A percentile compares a stretch with the other conserved stretches of the same genome.
These are phyloP conservation scores for Lobulomyces angularis DNA, from an alignment of 192 early-diverging fungal species.

Conservation along the genomic window DNA sequence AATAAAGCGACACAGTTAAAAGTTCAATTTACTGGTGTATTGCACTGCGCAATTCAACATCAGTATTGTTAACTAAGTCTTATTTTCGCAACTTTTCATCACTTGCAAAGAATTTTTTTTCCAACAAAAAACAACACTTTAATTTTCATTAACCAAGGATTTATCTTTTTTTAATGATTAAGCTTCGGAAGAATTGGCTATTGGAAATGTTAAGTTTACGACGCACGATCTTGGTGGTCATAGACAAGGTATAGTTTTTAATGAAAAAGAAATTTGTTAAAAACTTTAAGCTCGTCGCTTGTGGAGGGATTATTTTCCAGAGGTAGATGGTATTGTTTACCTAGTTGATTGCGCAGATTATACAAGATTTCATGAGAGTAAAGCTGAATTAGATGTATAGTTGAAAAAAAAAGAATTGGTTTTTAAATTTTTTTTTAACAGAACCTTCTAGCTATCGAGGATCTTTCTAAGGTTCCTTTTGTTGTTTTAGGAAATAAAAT, in stretches of 20 bases:
- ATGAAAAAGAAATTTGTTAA: no score
- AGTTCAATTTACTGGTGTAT: background rate
- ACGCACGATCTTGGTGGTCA: slow-evolving; percentile 98
- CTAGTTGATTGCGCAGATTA: slow-evolving; percentile 86
- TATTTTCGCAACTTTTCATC: no score
- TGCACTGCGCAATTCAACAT: background rate
- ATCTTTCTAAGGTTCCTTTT: slow-evolving; percentile 85
- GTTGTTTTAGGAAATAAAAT: slow-evolving; percentile 99
- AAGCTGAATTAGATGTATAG: slow-evolving; percentile 85
- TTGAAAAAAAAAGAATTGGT: slow-evolving; percentile 7
- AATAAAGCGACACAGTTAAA: slow-evolving; percentile 1
- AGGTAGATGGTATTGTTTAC: slow-evolving; percentile 96
- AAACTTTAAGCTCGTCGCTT: slow-evolving; percentile 83
- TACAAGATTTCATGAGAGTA: slow-evolving; percentile 73
- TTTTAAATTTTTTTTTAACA: slow-evolving; percentile 17
- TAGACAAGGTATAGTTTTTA: slow-evolving; percentile 54
- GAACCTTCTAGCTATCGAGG: slow-evolving; percentile 85
- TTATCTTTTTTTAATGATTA: slow-evolving; percentile 1
- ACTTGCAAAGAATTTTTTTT: no score
- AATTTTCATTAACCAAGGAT: no score
- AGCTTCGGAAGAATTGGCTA: slow-evolving; percentile 93
- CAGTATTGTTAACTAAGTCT: no score
- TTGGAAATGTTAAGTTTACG: slow-evolving; percentile 93
- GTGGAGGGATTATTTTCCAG: slow-evolving; percentile 99
- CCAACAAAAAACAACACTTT: no score